Evolutionary conservation across 768 basidiomycete genomes (phyloP).

Genomic region (Fomitopsis serialis): DNA sequence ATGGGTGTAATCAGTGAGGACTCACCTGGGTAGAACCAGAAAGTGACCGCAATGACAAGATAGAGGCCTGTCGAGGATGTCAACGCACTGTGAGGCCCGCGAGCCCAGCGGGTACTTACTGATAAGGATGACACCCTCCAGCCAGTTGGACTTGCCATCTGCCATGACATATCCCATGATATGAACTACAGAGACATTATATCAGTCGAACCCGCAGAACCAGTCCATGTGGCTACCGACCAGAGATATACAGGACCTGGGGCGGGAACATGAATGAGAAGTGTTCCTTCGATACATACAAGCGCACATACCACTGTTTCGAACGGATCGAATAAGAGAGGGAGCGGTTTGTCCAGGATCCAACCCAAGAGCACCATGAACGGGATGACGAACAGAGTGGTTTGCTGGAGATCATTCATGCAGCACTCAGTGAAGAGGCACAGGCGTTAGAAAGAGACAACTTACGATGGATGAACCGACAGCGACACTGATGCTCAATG

Average conservation of each 20-base stretch:
- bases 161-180: slow-evolving; percentile 83
- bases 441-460: slow-evolving; percentile 4
- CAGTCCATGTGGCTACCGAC: slow-evolving; percentile 21
- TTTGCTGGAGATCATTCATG: slow-evolving; percentile 46
- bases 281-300: no score
- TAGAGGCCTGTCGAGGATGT: slow-evolving; percentile 37
- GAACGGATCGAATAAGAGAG: slow-evolving; percentile 83
- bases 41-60: slow-evolving; percentile 48
- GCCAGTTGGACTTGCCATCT: slow-evolving; percentile 89
- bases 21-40: slow-evolving; percentile 49
- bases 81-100: not conserved
- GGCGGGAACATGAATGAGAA: no score
- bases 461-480: slow-evolving; percentile 73
- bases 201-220: not conserved
- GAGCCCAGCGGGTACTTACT: slow-evolving; percentile 30
- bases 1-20: not conserved
- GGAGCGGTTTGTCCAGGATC: slow-evolving; percentile 73
- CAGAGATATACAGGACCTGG: slow-evolving; percentile 40
- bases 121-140: slow-evolving; percentile 83
- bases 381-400: slow-evolving; percentile 64
- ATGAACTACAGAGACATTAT: slow-evolving; percentile 17
- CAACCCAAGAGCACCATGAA: slow-evolving; percentile 77
- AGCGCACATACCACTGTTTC: slow-evolving; percentile 50
- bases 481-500: slow-evolving; percentile 79
- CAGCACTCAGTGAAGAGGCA: not conserved